Conservation (phyloP, 2,329 filamentous ascomycete genomes). For the Metarhizium robertsii region DNA sequence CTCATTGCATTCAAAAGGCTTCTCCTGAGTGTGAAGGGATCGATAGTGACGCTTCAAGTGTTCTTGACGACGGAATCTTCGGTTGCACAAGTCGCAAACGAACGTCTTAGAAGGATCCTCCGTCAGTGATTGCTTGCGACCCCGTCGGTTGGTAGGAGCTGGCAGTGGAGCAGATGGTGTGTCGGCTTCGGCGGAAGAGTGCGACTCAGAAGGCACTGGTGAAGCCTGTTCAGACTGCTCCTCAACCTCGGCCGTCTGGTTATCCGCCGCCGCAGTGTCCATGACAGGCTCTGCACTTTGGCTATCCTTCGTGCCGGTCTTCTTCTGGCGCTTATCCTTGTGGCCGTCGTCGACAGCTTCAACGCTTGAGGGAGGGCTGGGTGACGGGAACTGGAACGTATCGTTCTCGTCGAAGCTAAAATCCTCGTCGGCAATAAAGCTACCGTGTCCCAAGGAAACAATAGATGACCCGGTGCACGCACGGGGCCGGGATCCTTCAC, state of each 20-base stretch:
- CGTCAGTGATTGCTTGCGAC: slow-evolving; percentile 95
- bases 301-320: slow-evolving; percentile 35
- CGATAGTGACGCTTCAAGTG: slow-evolving; percentile 98
- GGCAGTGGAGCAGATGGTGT: slow-evolving; percentile 32
- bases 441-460: slow-evolving; percentile 63
- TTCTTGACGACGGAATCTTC: slow-evolving; percentile 95
- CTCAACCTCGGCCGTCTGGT: slow-evolving; percentile 25
- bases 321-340: slow-evolving; percentile 50
- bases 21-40: slow-evolving; percentile 95
- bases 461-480: slow-evolving; percentile 59
- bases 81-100: slow-evolving; percentile 90
- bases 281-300: slow-evolving; percentile 29
- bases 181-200: slow-evolving; percentile 29
- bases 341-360: slow-evolving; percentile 34
- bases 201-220: slow-evolving; percentile 28
- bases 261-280: slow-evolving; percentile 26
- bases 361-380: slow-evolving; percentile 42
- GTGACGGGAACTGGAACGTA: slow-evolving; percentile 48
- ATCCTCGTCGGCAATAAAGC: slow-evolving; percentile 67
- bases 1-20: slow-evolving; percentile 95
- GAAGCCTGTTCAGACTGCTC: slow-evolving; percentile 25
- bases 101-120: slow-evolving; percentile 98
- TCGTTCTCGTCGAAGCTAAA: slow-evolving; percentile 66
- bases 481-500: slow-evolving; percentile 60
- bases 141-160: slow-evolving; percentile 72